Percentiles rank a stretch among this genome's conserved stretches.
Conservation (phyloP, 2,329 filamentous ascomycete genomes). For the Cytospora schulzeri region DNA sequence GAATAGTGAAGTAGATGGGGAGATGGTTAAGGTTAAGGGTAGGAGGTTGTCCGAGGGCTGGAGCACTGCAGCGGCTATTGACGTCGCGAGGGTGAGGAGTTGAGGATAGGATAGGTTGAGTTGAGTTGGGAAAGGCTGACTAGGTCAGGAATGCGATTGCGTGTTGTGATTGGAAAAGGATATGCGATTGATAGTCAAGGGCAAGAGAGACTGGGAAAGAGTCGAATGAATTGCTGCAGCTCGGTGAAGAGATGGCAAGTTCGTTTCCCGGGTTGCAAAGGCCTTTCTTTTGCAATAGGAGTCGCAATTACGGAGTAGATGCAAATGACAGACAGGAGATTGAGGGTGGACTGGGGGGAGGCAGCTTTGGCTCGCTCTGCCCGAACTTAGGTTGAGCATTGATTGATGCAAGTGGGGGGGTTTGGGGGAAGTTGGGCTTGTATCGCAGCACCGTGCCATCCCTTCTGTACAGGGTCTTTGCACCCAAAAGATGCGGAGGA, state of each 20-base stretch:
- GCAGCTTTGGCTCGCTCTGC: slow-evolving; percentile 28
- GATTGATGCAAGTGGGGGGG: slow-evolving; percentile 17
- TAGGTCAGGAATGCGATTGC: neutral
- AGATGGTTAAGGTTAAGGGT: slow-evolving; percentile 1
- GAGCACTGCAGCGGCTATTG: neutral
- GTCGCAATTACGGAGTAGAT: slow-evolving; percentile 23
- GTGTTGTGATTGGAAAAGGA: neutral
- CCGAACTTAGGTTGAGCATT: slow-evolving; percentile 23
- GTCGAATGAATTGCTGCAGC: neutral
- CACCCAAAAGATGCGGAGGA: slow-evolving; percentile 1
- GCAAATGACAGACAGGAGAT: slow-evolving; percentile 28
- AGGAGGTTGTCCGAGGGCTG: slow-evolving; percentile 11
- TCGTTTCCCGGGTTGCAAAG: neutral
- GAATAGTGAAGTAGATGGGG: slow-evolving; percentile 8
- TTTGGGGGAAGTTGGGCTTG: slow-evolving; percentile 1
- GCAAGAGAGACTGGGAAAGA: neutral
- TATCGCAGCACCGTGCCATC: slow-evolving; percentile 17
- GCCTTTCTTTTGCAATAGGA: slow-evolving; percentile 7
- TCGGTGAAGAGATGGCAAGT: slow-evolving; percentile 6
- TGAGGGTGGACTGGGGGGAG: slow-evolving; percentile 26
- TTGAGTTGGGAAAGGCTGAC: neutral
- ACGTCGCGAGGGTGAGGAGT: neutral
- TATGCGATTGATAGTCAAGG: neutral
- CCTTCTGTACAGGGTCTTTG: neutral
- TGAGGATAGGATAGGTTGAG: too few species aligned